Evolutionary conservation across 495 filamentous ascomycete species (phyloP).

Genomic region (Lasiosphaeria hispida): DNA sequence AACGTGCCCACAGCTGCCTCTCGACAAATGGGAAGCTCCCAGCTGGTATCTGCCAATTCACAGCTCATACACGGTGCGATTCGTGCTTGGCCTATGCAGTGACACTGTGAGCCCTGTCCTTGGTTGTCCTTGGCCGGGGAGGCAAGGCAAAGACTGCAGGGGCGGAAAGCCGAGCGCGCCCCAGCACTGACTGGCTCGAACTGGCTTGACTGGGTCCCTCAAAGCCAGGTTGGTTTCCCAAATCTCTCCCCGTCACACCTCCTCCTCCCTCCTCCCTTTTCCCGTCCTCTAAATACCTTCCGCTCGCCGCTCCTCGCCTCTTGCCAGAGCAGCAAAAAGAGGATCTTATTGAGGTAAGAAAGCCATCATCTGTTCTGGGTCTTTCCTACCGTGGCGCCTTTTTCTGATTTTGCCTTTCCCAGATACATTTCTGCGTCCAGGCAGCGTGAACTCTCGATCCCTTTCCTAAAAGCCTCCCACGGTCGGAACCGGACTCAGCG

Average conservation of each 20-base stretch:
- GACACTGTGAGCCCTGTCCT: constrained; percentile 14
- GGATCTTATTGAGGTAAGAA: constrained; percentile 23
- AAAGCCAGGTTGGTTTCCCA: constrained; percentile 11
- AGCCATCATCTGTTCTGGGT: not conserved
- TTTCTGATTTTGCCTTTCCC: constrained; percentile 2
- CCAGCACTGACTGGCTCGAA: not conserved
- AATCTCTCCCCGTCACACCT: constrained; percentile 14
- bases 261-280: constrained; percentile 18
- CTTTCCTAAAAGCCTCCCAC: constrained; percentile 5
- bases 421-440: constrained; percentile 8
- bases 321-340: constrained; percentile 18
- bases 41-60: not conserved
- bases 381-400: not conserved
- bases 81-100: constrained; percentile 1
- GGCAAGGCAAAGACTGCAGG: constrained; percentile 12
- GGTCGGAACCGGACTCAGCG: constrained; percentile 13
- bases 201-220: not conserved
- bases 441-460: constrained; percentile 19
- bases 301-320: constrained; percentile 16
- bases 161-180: not conserved
- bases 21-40: constrained; percentile 3
- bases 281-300: constrained; percentile 9
- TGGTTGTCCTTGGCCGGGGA: constrained; percentile 8
- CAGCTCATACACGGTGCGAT: constrained; percentile 19
- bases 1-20: constrained; percentile 7